These are phyloP conservation scores for Allium cepa DNA, from an alignment of 106 monocot genomes.

Conservation along the genomic window DNA sequence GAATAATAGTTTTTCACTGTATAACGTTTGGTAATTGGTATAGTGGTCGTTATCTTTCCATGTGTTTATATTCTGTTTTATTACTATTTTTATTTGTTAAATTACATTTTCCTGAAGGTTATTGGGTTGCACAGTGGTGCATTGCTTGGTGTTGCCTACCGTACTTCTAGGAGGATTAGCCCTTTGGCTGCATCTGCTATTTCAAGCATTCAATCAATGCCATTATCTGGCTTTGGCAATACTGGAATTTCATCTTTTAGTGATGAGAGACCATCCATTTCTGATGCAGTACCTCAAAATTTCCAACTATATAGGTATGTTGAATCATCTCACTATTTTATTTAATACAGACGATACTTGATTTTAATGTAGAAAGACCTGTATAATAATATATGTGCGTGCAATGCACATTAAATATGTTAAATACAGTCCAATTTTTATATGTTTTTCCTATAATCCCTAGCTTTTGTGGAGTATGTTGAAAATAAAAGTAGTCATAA, in stretches of 20 bases:
- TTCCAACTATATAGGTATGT: slow-evolving; percentile 89
- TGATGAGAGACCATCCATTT: slow-evolving; percentile 59
- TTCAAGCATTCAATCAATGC: slow-evolving; percentile 85
- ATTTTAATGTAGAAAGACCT: too few species aligned
- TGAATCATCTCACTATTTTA: too few species aligned
- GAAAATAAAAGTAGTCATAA: too few species aligned
- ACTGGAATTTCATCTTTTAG: slow-evolving; percentile 75
- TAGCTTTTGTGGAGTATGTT: too few species aligned
- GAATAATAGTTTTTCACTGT: too few species aligned
- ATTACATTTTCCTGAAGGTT: slow-evolving; percentile 41
- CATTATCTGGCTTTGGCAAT: slow-evolving; percentile 85
- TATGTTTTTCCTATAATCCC: too few species aligned
- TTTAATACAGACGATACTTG: too few species aligned
- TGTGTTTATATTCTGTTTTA: not conserved
- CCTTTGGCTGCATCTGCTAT: slow-evolving; percentile 71
- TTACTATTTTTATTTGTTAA: slow-evolving; percentile 8
- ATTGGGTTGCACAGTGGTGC: slow-evolving; percentile 97
- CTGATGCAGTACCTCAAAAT: slow-evolving; percentile 81
- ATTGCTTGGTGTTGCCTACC: slow-evolving; percentile 92
- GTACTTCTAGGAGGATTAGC: slow-evolving; percentile 75
- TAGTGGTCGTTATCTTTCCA: too few species aligned
- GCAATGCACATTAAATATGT: too few species aligned
- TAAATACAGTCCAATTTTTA: too few species aligned
- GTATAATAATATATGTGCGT: too few species aligned
- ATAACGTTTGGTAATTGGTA: too few species aligned